Base-by-base conservation (phyloP, 2,329 filamentous ascomycete genomes). In the Paracorniculantispora psalliotae region DNA sequence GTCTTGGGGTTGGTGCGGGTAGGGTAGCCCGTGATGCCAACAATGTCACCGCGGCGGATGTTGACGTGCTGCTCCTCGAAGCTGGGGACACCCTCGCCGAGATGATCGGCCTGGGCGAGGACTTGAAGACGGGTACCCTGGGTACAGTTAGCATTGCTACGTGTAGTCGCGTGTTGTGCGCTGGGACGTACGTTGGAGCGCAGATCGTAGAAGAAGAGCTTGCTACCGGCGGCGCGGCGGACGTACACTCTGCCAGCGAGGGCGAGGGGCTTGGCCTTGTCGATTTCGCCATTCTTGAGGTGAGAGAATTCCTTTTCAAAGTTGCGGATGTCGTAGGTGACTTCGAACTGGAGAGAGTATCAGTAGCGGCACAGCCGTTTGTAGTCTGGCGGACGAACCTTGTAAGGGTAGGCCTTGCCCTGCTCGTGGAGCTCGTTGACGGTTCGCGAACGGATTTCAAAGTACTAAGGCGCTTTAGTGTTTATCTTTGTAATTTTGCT, bases 31-130 rank as follows among this genome's bases (percentile, higher is more conserved):
- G 66, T 67, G 59, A 72, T 65, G 47, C 93, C 94, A 67, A 99
- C 89, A 65, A 96, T 90, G 73, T 99, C 96, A 72, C 94, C 96
- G 73, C 93, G 83, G 65, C 92, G 87, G 61, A 99, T 83, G 72
- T 90, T 82, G 68, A 96, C 88, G 71, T 99, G 94, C 77, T 97
- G 93, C 61, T 90, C 85, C 67, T 90, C 89, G 67, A 97, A 99
- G 8, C 86, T 74, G 25, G 78, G 73, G 21, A 83, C 81, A 51
- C 83, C 83, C 65, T 88, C 85, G 59, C 82, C 83, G 59, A 86
- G 83, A 67, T 96, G 85, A 69, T 96, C 88, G 48, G 89, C 83
- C 75, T 97, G 92, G 72, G 91, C 96, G 81, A 97, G 91, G 63
- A 97, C 86, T 79, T 99, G 96, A 49, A 96, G 81, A 73, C 90